Base-by-base conservation (phyloP, 1,284 basidiomycete species). In the Sparassis latifolia region DNA sequence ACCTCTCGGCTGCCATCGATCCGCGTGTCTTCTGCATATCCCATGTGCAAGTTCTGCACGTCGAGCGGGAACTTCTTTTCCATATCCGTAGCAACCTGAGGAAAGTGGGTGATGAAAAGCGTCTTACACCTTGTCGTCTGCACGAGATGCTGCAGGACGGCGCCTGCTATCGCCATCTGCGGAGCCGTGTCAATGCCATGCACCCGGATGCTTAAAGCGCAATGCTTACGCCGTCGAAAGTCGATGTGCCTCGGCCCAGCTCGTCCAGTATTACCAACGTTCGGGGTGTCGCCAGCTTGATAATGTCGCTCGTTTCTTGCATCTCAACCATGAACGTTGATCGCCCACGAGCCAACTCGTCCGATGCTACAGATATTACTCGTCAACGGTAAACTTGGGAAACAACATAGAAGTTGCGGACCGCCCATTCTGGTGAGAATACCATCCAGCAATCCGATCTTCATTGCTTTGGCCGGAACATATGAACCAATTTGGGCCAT, bases 261-360 rank as follows among this genome's bases (percentile, higher is more conserved):
- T 89, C 87, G 60, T 97, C 94, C 2, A 97, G 73, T 44, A 97
- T 87, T 7, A 97, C 89, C 4, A 95, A 73, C 48, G 88, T 89
- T 40, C 75, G 76, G 9, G 75, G 67, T 0, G 89, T 89, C 0
- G 89, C 86, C 10, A 80, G 75, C 39, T 81, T 77, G 12, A 98
- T 69, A 51, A 98, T 95, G 56, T 97, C 91, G 59, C 86, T 89
- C 0, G 95, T 97, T 66, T 98, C 95, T 5, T 85, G 78, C 73
- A 98, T 86, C 69, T 99, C 96, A 1, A 97, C 89, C 92, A 97
- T 94, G 62, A 95, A 96, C 0, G 94, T 97, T 1, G 89, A 92
- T 28, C 91, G 82, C 0, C 92, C 92, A 35, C 86, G 75, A 2
- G 84, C 79, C 33, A 97, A 69, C 55, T 95, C 89, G 63, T 97